These are phyloP conservation scores for Metarhizium humberi DNA, from an alignment of 2,329 filamentous ascomycete genomes.

Conservation along the genomic window DNA sequence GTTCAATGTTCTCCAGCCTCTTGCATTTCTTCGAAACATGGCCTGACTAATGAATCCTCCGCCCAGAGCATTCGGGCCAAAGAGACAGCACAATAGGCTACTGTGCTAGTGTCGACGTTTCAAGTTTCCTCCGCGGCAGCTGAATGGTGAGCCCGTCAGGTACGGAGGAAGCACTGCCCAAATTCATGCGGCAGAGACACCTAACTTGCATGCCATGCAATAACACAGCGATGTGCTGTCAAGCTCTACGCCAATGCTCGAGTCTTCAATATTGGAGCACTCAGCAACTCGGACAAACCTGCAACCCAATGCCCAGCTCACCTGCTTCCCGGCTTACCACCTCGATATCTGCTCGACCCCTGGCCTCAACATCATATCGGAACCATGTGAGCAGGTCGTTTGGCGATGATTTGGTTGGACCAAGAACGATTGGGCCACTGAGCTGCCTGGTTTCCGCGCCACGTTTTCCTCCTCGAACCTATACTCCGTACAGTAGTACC, in stretches of 20 bases:
- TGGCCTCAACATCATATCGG: not conserved
- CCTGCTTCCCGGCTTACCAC: not conserved
- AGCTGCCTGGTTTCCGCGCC: not conserved
- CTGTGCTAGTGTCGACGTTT: not conserved
- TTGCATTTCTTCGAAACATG: not conserved
- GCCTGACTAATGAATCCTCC: not conserved
- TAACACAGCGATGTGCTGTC: not conserved
- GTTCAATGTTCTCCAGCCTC: not conserved
- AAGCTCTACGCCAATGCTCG: not conserved
- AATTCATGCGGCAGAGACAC: not conserved
- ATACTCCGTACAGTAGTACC: no score
- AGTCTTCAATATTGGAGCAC: not conserved
- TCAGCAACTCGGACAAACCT: not conserved
- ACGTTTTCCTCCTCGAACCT: not conserved
- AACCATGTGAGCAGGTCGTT: not conserved
- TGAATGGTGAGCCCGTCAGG: not conserved
- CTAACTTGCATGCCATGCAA: not conserved
- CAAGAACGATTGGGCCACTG: not conserved
- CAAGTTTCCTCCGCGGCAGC: not conserved
- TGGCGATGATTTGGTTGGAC: not conserved
- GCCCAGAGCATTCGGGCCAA: not conserved
- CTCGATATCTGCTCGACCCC: not conserved
- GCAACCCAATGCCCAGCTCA: no score
- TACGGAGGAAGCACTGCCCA: not conserved
- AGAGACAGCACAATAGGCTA: not conserved